A percentile compares a stretch with the other conserved stretches of the same genome.
phyloP scores from a whole-genome alignment of 1,284 basidiomycete genomes.

The Ustilago tritici region DNA sequence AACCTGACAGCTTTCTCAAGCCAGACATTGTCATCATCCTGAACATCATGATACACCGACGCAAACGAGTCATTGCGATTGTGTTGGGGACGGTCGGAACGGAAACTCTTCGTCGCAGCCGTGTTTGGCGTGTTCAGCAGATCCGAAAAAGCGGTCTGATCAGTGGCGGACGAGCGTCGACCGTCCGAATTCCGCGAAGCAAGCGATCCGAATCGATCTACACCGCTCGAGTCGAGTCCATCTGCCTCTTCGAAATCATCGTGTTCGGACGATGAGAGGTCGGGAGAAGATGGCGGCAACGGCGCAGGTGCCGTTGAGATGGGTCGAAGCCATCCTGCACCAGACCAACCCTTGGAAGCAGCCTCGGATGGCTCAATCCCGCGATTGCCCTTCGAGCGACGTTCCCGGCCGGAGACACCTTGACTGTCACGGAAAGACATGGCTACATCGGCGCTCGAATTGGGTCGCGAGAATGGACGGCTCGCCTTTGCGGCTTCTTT shows the following conservation, averaged over 20 bases:
- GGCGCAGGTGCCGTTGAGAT: conserved; percentile 34
- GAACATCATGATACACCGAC: conserved; percentile 37
- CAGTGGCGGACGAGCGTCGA: conserved; percentile 23
- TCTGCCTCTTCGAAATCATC: conserved; percentile 23
- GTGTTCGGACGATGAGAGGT: conserved; percentile 10
- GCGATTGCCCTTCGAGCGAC: conserved; percentile 33
- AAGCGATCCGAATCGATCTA: conserved; percentile 11
- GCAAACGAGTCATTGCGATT: conserved; percentile 26
- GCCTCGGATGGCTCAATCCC: conserved; percentile 49
- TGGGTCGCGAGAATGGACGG: conserved; percentile 19
- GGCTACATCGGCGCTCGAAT: conserved; percentile 11
- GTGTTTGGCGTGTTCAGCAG: conserved; percentile 8
- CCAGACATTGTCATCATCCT: conserved; percentile 9
- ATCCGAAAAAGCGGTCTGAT: conserved; percentile 26
- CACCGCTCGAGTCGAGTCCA: background rate
- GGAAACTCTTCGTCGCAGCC: conserved; percentile 3
- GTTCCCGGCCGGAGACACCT: conserved; percentile 20
- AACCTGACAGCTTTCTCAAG: conserved; percentile 10
- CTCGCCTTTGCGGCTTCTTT: conserved; percentile 25
- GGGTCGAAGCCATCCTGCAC: conserved; percentile 48
- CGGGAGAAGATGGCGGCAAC: conserved; percentile 16
- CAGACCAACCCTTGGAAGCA: conserved; percentile 45
- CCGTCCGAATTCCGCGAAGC: conserved; percentile 26
- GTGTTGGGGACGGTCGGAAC: conserved; percentile 8
- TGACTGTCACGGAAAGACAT: conserved; percentile 16